Base-by-base conservation (phyloP, 768 basidiomycete species). In the Coprinellus micaceus region DNA sequence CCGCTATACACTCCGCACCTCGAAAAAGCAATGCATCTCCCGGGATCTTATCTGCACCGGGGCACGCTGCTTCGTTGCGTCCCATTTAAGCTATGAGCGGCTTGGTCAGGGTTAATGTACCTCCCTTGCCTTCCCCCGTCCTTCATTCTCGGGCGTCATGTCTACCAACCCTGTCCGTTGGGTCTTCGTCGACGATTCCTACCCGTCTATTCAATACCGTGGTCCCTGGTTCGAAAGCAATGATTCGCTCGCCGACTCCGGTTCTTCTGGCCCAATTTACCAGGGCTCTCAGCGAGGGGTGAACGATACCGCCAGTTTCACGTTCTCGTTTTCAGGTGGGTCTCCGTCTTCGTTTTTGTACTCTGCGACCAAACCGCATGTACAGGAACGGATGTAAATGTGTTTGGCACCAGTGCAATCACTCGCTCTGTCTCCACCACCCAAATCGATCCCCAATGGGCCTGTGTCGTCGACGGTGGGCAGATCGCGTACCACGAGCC, bases 111-210 rank as follows among this genome's bases (percentile, higher is more conserved):
- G 36, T 37, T 37, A 37, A 37, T 17, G 9, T 43, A 7, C 5
- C 15, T 15, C 10, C 19, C 40, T 17, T 43, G 15, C 40, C 13
- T 21, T 19, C 7, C 40, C 24, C 12, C 45, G 10, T 29, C 33
- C 19, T 36, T n/a, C 47, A n/a, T 26, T 1, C 12, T 22, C 21
- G n/a, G 19, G 13, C 49, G 19, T 30, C 33, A 51, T 37, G 30
- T 3, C 33, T 4, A 19, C 5, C 36, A 43, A 6, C 29, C 19
- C 33, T 51, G 17, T 26, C 3, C 30, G 54, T 19, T 56, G 45
- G 45, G 33, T 56, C 33, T 37, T 56, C 26, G 21, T 48, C 45
- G 54, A 56, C 36, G 54, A 56, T 24, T 12, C 46, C 24, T 44
- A 48, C 36, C 10, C n/a, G 24, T 9, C 33, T 10, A 56, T 56